Evolutionary conservation across 805 yeast genomes (phyloP).

Genomic region (Cyberlindnera nakhonratchasimensis): DNA sequence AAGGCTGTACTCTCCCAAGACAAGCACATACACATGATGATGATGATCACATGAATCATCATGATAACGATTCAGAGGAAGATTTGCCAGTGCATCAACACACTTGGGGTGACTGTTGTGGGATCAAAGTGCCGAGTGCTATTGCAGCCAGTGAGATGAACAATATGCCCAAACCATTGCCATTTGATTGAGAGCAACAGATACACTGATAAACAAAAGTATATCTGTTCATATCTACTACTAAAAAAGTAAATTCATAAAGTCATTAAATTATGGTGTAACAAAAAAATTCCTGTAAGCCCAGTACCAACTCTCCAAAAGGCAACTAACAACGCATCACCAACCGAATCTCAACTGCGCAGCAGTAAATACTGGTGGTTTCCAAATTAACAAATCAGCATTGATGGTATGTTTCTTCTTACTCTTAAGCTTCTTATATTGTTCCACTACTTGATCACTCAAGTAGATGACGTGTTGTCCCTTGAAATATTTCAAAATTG

Average conservation of each 20-base stretch:
- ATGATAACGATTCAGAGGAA: constrained; percentile 31
- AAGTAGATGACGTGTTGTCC: constrained; percentile 90
- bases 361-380: constrained; percentile 91
- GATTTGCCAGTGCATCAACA: constrained; percentile 36
- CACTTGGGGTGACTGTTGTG: constrained; percentile 98
- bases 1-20: constrained; percentile 48
- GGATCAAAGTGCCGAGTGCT: constrained; percentile 93
- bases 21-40: constrained; percentile 27
- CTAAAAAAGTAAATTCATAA: neutral
- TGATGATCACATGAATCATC: constrained; percentile 41
- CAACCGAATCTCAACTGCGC: constrained; percentile 95
- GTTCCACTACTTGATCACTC: constrained; percentile 75
- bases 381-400: constrained; percentile 76
- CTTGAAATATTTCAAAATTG: constrained; percentile 85
- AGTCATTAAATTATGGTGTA: constrained; percentile 1
- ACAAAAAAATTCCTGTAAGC: too few relatives aligned
- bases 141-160: constrained; percentile 76
- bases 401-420: constrained; percentile 76
- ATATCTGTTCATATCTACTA: neutral
- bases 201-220: neutral
- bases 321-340: constrained; percentile 37
- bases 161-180: constrained; percentile 42
- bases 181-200: constrained; percentile 73
- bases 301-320: neutral
- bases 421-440: constrained; percentile 63